Base-by-base conservation (phyloP, 2,329 filamentous ascomycete species). In the Fusarium acutatum region DNA sequence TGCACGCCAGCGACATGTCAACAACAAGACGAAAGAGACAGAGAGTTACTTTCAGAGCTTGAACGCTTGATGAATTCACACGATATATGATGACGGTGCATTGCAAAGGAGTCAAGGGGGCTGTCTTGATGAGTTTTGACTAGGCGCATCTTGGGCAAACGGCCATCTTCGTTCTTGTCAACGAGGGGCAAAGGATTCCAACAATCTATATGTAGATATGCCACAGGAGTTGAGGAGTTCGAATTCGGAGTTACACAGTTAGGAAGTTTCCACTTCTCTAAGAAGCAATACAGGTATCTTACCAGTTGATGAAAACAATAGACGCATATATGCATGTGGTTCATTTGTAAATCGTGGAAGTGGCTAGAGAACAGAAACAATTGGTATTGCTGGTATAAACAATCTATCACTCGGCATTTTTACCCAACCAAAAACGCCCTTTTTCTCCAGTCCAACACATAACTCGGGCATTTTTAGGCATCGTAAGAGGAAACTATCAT, bases 381-480 rank as follows among this genome's bases (percentile, higher is more conserved):
- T 43, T 76, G 68, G 67, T 66, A 77, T 78, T 78, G 65, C 64
- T 64, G 40, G 32, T 76, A 73, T 74, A 68, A 74, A 75, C 75
- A 68, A 72, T 78, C 69, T 75, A 77, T 75, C 75, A 59, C 74
- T 74, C 64, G 62, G 75, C 67, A 75, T 77, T 76, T 73, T 69
- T 40, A 64, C 73, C 73, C 71, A 32, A 50, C 75, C 65, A 73
- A 72, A 74, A 74, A 78, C 76, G 76, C 76, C 76, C 46, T 65
- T 64, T 63, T 75, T 71, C 30, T 37, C 28, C 52, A 43, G 60
- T 64, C 63, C 65, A 60, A 68, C 54, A 71, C 50, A 69, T 61
- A 63, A 67, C 60, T 59, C 56, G 49, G 73, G 71, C 66, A 44
- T 47, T 57, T 67, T 50, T 52, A 61, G 57, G 53, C 57, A 49